phyloP scores from a whole-genome alignment of 2,329 filamentous ascomycete genomes.

The Colletotrichum kahawae region DNA sequence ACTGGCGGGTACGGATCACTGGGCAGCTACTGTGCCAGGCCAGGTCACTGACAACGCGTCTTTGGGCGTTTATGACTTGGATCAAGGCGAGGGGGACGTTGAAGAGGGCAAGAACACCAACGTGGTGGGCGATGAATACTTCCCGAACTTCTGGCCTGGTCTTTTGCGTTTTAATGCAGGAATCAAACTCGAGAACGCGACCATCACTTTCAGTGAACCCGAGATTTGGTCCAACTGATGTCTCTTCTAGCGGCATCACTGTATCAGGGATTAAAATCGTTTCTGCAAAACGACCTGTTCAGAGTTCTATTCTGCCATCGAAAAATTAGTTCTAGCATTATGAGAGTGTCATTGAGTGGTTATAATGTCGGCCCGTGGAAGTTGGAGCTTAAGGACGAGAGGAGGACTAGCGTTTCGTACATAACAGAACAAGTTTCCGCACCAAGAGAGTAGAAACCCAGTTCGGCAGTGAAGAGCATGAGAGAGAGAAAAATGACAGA shows the following conservation, averaged over 20 bases:
- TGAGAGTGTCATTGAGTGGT: background rate
- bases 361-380: background rate
- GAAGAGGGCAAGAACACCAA: background rate
- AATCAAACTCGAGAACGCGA: background rate
- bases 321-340: background rate
- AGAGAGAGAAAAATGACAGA: background rate
- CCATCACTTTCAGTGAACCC: background rate
- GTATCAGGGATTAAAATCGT: background rate
- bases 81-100: background rate
- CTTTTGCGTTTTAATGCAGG: background rate
- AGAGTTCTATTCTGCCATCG: background rate
- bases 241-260: background rate
- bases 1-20: slow-evolving; percentile 49
- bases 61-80: background rate
- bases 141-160: slow-evolving; percentile 8
- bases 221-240: background rate
- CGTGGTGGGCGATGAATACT: slow-evolving; percentile 1
- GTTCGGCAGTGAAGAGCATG: background rate
- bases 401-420: background rate
- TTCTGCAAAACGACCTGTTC: background rate
- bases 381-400: background rate
- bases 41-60: background rate
- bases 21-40: slow-evolving; percentile 42
- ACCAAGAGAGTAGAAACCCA: background rate
- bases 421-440: background rate